Evolutionary conservation across 2,329 filamentous ascomycete species (phyloP), one percentile per base, ranked within the genome.

Genomic region (Akanthomyces lecanii): DNA sequence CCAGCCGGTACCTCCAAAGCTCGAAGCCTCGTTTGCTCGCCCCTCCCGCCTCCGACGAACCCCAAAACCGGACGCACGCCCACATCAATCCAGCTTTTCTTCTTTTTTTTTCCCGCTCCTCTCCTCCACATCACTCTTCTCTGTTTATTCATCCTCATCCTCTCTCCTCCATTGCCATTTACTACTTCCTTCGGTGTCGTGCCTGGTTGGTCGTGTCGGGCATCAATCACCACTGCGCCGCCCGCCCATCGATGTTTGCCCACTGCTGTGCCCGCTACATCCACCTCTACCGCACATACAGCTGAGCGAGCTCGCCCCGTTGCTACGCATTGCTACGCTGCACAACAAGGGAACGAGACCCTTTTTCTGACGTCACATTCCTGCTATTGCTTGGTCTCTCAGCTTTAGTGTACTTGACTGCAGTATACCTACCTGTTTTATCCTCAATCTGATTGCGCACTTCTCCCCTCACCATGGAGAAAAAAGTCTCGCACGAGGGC

Each of bases 391-490:
- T n/a, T 28, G 4, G 11, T 58, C 55, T 14, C n/a, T 38, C 11
- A 14, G 12, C 30, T 58, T 4, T 38, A 53, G 12, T 16, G 12
- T 53, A 36, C 11, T 38, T 53, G 50, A 44, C 25, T 16, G 52
- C 52, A 16, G 28, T 47, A 36, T 38, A 48, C 44, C n/a, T 40
- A 11, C n/a, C 45, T 47, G 25, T 40, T 21, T 8, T 25, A 14
- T 11, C 44, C 14, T 7, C 23, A 25, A 14, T 6, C 53, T 44
- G 33, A 55, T n/a, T 44, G 33, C 36, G 33, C 38, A 16, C 6
- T 30, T 42, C 38, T 33, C 18, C n/a, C 16, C 18, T 23, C 28
- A 66, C 44, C 33, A 69, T 68, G 67, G 65, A 69, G 54, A 69
- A 70, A 51, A 60, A 66, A 10, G 45, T 14, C 38, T 63, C 61